These are phyloP conservation scores for Mycena sp. DNA, from an alignment of 1,284 basidiomycete species.

Conservation along the genomic window DNA sequence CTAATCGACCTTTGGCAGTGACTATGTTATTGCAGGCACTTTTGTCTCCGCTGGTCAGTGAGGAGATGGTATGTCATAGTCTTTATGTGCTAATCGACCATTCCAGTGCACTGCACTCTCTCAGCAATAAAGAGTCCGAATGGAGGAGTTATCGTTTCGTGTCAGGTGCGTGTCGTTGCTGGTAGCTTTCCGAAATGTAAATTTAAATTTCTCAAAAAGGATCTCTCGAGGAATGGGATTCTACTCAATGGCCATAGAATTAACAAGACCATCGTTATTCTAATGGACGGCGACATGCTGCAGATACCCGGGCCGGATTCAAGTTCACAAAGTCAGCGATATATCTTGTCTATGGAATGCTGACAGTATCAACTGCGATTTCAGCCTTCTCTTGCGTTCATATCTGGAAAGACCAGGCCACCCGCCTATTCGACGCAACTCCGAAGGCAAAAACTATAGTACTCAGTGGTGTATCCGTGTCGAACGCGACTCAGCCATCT, in stretches of 20 bases:
- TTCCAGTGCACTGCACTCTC: conserved; percentile 70
- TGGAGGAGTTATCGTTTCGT: conserved; percentile 79
- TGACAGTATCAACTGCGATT: conserved; percentile 7
- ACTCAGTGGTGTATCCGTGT: no score
- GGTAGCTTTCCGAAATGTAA: neutral
- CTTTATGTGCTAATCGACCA: neutral
- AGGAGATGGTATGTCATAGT: no score
- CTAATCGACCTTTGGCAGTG: conserved; percentile 38
- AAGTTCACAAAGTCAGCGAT: conserved; percentile 61
- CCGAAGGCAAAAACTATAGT: no score
- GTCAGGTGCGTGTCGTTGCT: conserved; percentile 58
- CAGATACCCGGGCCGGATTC: no score
- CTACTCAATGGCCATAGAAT: conserved; percentile 75
- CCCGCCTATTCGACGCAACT: conserved; percentile 67
- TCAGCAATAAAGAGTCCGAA: conserved; percentile 78
- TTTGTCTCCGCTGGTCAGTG: conserved; percentile 28
- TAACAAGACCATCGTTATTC: conserved; percentile 62
- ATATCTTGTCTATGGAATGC: neutral
- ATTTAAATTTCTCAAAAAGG: conserved; percentile 53
- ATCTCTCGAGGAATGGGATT: conserved; percentile 82
- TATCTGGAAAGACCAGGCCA: conserved; percentile 57
- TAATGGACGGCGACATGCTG: conserved; percentile 79
- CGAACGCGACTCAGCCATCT: neutral
- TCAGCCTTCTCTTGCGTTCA: conserved; percentile 75
- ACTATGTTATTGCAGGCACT: conserved; percentile 50